Percentiles rank a stretch among this genome's conserved stretches.
phyloP scores from a whole-genome alignment of 768 basidiomycete species.

The Mycena alexandri region DNA sequence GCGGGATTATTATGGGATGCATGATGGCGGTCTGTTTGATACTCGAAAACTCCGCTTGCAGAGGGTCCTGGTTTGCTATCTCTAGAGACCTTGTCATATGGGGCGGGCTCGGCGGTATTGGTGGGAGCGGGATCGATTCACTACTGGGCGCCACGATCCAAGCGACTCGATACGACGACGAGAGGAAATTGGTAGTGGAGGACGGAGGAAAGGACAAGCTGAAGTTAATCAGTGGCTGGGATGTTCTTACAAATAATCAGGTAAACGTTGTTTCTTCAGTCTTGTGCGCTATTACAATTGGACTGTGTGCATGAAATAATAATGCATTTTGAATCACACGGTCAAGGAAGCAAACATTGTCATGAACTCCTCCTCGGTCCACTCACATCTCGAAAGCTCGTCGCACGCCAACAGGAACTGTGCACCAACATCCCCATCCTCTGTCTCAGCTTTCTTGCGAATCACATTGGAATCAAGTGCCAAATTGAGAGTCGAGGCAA shows the following conservation, averaged over 20 bases:
- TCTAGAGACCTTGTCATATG: slow-evolving; percentile 62
- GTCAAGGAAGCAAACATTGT: slow-evolving; percentile 19
- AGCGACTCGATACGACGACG: slow-evolving; percentile 76
- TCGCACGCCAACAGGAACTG: slow-evolving; percentile 28
- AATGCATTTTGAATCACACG: slow-evolving; percentile 18
- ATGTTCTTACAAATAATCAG: slow-evolving; percentile 88
- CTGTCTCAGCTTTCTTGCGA: slow-evolving; percentile 1
- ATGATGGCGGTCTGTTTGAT: slow-evolving; percentile 68
- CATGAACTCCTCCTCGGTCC: slow-evolving; percentile 39
- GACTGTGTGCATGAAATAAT: slow-evolving; percentile 17
- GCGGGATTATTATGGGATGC: slow-evolving; percentile 80
- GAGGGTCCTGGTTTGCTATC: slow-evolving; percentile 52
- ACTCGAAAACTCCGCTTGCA: slow-evolving; percentile 72
- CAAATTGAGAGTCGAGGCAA: slow-evolving; percentile 32
- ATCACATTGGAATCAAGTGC: not conserved
- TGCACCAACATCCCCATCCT: slow-evolving; percentile 10
- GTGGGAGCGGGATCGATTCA: slow-evolving; percentile 88
- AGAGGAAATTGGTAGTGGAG: slow-evolving; percentile 73
- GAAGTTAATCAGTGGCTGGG: slow-evolving; percentile 71
- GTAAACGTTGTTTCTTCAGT: slow-evolving; percentile 55
- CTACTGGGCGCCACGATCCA: slow-evolving; percentile 91
- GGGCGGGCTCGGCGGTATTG: slow-evolving; percentile 80
- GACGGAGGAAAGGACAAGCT: slow-evolving; percentile 54
- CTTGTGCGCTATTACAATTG: slow-evolving; percentile 22
- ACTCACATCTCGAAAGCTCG: slow-evolving; percentile 33